phyloP scores from a whole-genome alignment of 2,329 filamentous ascomycete genomes.

The Cladosporium sp. region DNA sequence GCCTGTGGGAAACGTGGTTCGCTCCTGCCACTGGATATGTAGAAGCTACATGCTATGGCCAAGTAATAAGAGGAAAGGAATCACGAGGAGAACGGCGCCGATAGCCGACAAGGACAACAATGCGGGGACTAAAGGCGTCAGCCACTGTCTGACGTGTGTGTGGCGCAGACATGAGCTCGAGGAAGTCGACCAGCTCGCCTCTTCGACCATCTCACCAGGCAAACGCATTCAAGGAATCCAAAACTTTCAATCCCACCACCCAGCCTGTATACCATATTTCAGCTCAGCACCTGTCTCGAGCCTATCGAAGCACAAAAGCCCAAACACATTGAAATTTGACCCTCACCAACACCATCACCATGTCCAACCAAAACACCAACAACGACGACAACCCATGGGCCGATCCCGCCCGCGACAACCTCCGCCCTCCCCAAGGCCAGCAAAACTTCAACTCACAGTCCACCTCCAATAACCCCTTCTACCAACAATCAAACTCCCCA shows the following conservation, averaged over 20 bases:
- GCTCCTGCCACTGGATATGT: not conserved
- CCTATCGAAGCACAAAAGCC: not conserved
- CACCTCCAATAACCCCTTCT: slow-evolving; percentile 17
- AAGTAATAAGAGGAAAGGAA: not conserved
- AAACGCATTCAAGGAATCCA: slow-evolving; percentile 4
- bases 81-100: not conserved
- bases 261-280: too few species aligned
- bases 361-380: slow-evolving; percentile 15
- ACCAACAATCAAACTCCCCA: slow-evolving; percentile 18
- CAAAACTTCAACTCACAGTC: not conserved
- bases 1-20: not conserved
- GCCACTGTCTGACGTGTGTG: not conserved
- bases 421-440: slow-evolving; percentile 6
- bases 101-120: not conserved
- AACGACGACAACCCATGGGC: slow-evolving; percentile 19
- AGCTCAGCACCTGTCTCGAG: not conserved
- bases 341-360: not conserved
- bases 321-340: not conserved
- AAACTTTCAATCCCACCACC: not conserved
- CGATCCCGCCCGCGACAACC: slow-evolving; percentile 16
- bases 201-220: slow-evolving; percentile 3
- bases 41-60: slow-evolving; percentile 2
- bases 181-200: slow-evolving; percentile 10
- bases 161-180: slow-evolving; percentile 11
- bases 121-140: slow-evolving; percentile 1